Evolutionary conservation across 768 basidiomycete genomes (phyloP).

Genomic region (Tylopilus cervinicoccineus): DNA sequence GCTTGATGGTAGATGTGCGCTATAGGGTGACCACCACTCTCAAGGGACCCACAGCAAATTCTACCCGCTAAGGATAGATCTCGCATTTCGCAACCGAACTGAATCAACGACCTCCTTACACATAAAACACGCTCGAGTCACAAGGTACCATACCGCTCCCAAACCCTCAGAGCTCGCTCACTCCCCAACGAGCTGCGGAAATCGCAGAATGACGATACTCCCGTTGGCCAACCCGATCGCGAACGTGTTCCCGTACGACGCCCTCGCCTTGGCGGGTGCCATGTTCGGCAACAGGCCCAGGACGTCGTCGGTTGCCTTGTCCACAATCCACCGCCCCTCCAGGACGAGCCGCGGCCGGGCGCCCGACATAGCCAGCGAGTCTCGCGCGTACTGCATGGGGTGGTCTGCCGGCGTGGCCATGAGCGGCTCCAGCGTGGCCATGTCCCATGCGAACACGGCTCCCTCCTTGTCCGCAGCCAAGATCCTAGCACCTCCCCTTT

Average conservation of each 20-base stretch:
- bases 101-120: no score
- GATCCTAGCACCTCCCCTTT: slow-evolving; percentile 8
- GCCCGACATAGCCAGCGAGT: no score
- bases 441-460: slow-evolving; percentile 27
- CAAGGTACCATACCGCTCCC: no score
- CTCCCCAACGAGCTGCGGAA: slow-evolving; percentile 12
- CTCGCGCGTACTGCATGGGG: slow-evolving; percentile 5
- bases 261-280: slow-evolving; percentile 22
- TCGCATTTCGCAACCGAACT: no score
- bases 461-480: slow-evolving; percentile 22
- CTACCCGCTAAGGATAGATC: no score
- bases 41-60: no score
- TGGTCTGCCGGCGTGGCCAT: slow-evolving; percentile 19
- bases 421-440: slow-evolving; percentile 17
- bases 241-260: slow-evolving; percentile 20
- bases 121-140: no score
- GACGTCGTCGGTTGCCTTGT: slow-evolving; percentile 11
- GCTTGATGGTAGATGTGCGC: no score
- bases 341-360: slow-evolving; percentile 11
- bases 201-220: slow-evolving; percentile 24
- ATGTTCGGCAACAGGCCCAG: slow-evolving; percentile 27
- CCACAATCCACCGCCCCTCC: slow-evolving; percentile 24
- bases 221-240: slow-evolving; percentile 29
- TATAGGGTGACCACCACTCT: no score
- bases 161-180: no score